These are phyloP conservation scores for Oryza nivara DNA, from an alignment of 176 grass and related monocot genomes.

Conservation along the genomic window DNA sequence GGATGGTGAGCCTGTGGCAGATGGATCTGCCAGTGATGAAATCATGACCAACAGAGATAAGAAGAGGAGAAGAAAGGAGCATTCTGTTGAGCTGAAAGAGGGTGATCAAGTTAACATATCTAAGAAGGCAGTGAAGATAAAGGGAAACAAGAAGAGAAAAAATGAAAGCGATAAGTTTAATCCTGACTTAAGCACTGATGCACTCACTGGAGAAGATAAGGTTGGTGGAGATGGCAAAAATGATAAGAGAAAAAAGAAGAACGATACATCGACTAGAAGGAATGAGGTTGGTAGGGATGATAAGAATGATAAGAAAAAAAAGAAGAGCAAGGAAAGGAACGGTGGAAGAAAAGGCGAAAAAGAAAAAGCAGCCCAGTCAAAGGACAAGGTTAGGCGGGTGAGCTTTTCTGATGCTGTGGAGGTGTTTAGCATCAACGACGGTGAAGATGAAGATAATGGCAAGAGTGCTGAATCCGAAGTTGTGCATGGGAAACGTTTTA, in stretches of 20 bases:
- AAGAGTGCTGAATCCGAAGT: constrained; percentile 24
- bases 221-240: constrained; percentile 19
- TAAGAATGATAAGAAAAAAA: constrained; percentile 39
- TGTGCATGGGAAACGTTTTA: constrained; percentile 62
- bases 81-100: constrained; percentile 12
- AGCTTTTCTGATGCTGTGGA: constrained; percentile 65
- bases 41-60: constrained; percentile 16
- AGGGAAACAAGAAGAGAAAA: constrained; percentile 41
- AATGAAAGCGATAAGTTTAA: constrained; percentile 24
- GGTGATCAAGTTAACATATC: constrained; percentile 4
- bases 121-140: constrained; percentile 24
- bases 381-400: constrained; percentile 52
- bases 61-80: constrained; percentile 39
- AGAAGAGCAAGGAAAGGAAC: constrained; percentile 40
- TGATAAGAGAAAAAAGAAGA: constrained; percentile 45
- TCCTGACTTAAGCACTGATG: constrained; percentile 2
- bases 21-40: neutral
- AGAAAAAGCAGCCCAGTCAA: constrained; percentile 40
- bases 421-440: constrained; percentile 47
- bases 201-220: constrained; percentile 6
- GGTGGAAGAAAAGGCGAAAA: constrained; percentile 36
- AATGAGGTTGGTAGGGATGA: neutral
- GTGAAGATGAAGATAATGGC: neutral
- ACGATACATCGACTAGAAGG: neutral
- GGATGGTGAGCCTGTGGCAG: neutral